Percentiles rank a stretch among this genome's conserved stretches.
phyloP scores from a whole-genome alignment of 2,329 filamentous ascomycete genomes.

The Ploettnerulaceae sp. region DNA sequence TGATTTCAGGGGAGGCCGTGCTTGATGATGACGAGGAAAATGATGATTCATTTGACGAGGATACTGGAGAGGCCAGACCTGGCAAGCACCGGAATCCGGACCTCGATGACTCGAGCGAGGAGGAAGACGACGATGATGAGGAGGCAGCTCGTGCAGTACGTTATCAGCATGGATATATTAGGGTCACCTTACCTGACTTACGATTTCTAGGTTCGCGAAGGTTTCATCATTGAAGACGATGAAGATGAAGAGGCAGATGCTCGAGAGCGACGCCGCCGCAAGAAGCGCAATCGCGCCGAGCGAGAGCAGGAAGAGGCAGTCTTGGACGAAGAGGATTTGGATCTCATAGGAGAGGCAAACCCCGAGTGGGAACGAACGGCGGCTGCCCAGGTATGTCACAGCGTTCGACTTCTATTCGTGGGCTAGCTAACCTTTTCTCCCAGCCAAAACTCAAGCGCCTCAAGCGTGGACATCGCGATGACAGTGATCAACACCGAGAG shows the following conservation, averaged over 20 bases:
- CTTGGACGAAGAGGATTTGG: slow-evolving; percentile 92
- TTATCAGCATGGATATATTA: background rate
- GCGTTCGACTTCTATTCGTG: background rate
- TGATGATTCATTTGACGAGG: slow-evolving; percentile 77
- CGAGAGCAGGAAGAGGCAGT: slow-evolving; percentile 77
- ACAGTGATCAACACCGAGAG: slow-evolving; percentile 60
- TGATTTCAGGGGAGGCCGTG: slow-evolving; percentile 82
- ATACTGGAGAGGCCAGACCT: slow-evolving; percentile 55
- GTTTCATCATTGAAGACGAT: slow-evolving; percentile 85
- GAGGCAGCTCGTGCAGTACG: slow-evolving; percentile 73
- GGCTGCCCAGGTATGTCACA: slow-evolving; percentile 58
- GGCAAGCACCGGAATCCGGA: slow-evolving; percentile 40
- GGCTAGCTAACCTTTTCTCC: slow-evolving; percentile 21
- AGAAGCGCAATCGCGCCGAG: slow-evolving; percentile 72
- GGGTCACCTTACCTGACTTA: slow-evolving; percentile 12
- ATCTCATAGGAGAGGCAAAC: slow-evolving; percentile 82
- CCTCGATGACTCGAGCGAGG: slow-evolving; percentile 82
- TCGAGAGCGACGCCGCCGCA: slow-evolving; percentile 46
- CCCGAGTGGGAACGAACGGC: slow-evolving; percentile 64
- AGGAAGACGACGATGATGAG: slow-evolving; percentile 88
- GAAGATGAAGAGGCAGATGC: slow-evolving; percentile 68
- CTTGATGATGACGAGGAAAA: slow-evolving; percentile 83
- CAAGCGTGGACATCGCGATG: slow-evolving; percentile 81
- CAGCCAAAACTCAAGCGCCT: slow-evolving; percentile 93
- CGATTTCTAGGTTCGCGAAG: slow-evolving; percentile 68